phyloP scores from a whole-genome alignment of 2,329 filamentous ascomycete species.

The Thelonectria blattea region DNA sequence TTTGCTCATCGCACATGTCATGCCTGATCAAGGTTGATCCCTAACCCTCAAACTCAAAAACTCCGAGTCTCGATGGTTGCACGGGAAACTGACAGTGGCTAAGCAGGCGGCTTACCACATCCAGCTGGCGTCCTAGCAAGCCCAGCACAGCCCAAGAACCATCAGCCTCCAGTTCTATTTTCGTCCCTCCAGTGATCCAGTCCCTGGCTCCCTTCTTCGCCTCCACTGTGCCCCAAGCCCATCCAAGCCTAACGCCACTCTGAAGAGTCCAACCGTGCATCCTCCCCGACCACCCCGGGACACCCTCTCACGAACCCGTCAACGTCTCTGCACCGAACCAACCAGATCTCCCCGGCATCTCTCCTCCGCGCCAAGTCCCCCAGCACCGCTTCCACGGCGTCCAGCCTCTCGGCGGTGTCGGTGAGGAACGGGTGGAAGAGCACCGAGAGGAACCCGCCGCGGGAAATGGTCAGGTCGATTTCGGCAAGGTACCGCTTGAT shows the following conservation, averaged over 20 bases:
- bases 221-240: no score
- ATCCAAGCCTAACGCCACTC: neutral
- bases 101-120: no score
- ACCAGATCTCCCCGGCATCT: neutral
- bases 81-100: no score
- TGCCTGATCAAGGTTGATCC: no score
- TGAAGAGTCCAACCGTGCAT: neutral
- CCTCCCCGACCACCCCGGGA: neutral
- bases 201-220: no score
- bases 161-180: no score
- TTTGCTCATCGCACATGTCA: no score
- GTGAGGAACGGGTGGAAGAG: constrained; percentile 13
- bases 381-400: constrained; percentile 9
- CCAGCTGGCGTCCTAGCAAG: no score
- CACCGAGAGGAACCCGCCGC: neutral
- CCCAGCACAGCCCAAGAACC: no score
- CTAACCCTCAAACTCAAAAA: no score
- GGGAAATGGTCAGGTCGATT: constrained; percentile 1
- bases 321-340: constrained; percentile 5
- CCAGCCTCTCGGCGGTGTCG: neutral
- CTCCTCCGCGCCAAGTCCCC: neutral
- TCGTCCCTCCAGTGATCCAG: no score
- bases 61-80: no score
- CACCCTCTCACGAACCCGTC: neutral
- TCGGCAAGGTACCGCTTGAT: neutral